A percentile compares a stretch with the other conserved stretches of the same genome.
These are phyloP conservation scores for Lolium multiflorum DNA, from an alignment of 176 grass and related monocot genomes.

Conservation along the genomic window DNA sequence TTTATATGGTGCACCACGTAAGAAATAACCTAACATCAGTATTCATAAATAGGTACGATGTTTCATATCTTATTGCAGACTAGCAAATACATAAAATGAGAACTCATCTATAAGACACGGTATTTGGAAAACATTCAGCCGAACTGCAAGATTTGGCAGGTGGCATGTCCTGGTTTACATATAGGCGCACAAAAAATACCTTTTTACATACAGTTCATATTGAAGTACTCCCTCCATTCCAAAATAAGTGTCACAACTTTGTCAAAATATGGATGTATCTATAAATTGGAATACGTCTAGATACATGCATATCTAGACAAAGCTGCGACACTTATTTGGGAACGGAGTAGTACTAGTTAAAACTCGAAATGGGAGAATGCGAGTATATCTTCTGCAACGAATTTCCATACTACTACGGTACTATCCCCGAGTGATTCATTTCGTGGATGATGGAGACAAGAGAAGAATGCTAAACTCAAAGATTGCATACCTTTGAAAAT, in stretches of 20 bases:
- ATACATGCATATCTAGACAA: too few relatives aligned
- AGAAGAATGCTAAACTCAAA: neutral
- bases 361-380: neutral
- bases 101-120: constrained; percentile 9
- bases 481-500: constrained; percentile 74
- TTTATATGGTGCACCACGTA: neutral
- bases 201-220: constrained; percentile 1
- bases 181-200: neutral
- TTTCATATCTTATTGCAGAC: constrained; percentile 6
- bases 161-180: neutral
- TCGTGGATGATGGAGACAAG: neutral
- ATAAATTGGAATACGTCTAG: too few relatives aligned
- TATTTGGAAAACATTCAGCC: neutral
- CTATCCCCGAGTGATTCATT: neutral
- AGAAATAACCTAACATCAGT: neutral
- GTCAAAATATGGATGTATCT: too few relatives aligned
- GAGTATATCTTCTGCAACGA: neutral
- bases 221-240: neutral
- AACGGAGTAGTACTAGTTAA: neutral
- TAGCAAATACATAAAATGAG: neutral
- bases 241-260: too few relatives aligned
- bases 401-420: neutral
- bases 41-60: neutral
- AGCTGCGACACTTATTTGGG: too few relatives aligned
- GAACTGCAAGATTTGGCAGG: neutral